phyloP scores from a whole-genome alignment of 805 yeast species.

The Schizosaccharomyces cryophilus region DNA sequence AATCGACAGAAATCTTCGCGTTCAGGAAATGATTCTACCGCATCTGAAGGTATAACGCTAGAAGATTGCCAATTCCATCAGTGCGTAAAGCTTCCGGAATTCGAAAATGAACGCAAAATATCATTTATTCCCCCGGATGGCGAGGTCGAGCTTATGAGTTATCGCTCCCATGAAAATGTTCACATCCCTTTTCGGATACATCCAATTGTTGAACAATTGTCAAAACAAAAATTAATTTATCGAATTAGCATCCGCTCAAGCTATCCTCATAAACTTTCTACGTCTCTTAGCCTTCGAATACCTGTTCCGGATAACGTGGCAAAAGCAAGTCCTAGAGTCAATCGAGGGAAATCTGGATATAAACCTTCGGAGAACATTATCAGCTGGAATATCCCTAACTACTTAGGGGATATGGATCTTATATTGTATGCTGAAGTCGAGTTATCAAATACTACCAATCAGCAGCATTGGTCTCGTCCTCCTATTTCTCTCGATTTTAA shows the following conservation, averaged over 20 bases:
- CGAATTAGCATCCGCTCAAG: conserved; percentile 37
- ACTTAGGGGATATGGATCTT: conserved; percentile 41
- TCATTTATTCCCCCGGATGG: conserved; percentile 76
- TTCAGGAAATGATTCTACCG: conserved; percentile 1
- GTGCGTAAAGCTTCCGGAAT: conserved; percentile 50
- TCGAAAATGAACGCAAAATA: conserved; percentile 38
- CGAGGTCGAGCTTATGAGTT: conserved; percentile 57
- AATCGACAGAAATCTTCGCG: not conserved
- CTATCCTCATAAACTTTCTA: conserved; percentile 27
- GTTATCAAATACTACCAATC: conserved; percentile 12
- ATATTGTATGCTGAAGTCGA: conserved; percentile 33
- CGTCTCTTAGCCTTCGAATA: conserved; percentile 36
- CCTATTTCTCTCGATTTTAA: conserved; percentile 49
- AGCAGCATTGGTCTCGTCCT: conserved; percentile 37
- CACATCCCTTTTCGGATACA: conserved; percentile 46
- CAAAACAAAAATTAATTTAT: conserved; percentile 25
- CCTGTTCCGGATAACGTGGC: conserved; percentile 46
- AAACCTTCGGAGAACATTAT: conserved; percentile 39
- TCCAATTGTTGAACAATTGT: conserved; percentile 27
- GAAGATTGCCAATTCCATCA: conserved; percentile 59
- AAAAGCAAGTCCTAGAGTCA: conserved; percentile 18
- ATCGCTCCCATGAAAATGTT: conserved; percentile 33
- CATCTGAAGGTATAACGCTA: conserved; percentile 22
- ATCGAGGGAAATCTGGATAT: conserved; percentile 39
- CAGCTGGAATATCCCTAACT: conserved; percentile 45